Base-by-base conservation (phyloP, 202 grass and related monocot genomes). In the Zizania palustris region DNA sequence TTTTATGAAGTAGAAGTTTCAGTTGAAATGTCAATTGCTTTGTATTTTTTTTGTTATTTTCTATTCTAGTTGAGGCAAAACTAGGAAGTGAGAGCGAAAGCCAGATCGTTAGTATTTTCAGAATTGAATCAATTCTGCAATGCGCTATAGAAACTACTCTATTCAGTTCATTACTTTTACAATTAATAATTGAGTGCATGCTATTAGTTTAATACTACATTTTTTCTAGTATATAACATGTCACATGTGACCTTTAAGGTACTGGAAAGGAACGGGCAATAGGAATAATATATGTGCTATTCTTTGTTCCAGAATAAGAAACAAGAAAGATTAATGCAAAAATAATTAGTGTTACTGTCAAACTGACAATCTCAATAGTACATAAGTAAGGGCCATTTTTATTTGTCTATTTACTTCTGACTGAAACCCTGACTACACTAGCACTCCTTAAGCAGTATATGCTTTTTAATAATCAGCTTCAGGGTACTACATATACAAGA, bases 11-110 rank as follows among this genome's bases (percentile, higher is more conserved):
- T 33, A 45, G 45, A 41, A 10, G 36, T 44, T 81, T 81, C 45
- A 59, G 53, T 49, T 64, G 19, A 54, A 45, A 15, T 13, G 69
- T 40, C 63, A 9, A 35, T 64, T 63, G 56, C 12, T 70, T 33
- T 71, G 34, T 41, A 28, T 51, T 69, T 18, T 46, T 9, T 45
- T 15, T 74, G 42, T 9, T n/a, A 5, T 53, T 13, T 42, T 46
- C 33, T 28, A 54, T 73, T 54, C 59, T 1, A 13, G 53, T 73
- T 81, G 20, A 35, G 35, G 37, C 11, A 64, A 80, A 64, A 20
- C 20, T 41, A 28, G 51, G 6, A 54, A 8, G 16, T 54, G 50
- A 19, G 50, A 16, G 50, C 7, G 50, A 18, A 19, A 54, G 16
- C 6, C 2, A 2, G 50, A 19, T 0, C 7, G 16, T 20, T 55